A percentile compares a stretch with the other conserved stretches of the same genome.
These are phyloP conservation scores for Pestalotiopsis sp. DNA, from an alignment of 2,329 filamentous ascomycete species.

Conservation along the genomic window DNA sequence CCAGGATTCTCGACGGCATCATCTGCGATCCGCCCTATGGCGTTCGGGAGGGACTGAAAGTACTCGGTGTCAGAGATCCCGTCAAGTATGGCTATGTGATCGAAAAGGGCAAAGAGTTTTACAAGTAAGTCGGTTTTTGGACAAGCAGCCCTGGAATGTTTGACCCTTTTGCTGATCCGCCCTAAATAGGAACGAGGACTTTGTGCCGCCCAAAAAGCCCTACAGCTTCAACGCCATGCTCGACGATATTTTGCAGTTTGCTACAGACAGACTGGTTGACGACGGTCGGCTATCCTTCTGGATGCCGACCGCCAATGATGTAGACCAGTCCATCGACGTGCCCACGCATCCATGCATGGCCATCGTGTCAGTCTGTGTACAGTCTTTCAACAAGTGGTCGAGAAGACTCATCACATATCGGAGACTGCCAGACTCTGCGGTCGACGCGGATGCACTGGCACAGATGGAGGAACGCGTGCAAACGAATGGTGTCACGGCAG, in stretches of 20 bases:
- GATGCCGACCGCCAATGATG: conserved; percentile 90
- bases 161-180: neutral
- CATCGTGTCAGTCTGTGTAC: conserved; percentile 75
- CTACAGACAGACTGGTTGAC: conserved; percentile 74
- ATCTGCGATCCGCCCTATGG: conserved; percentile 96
- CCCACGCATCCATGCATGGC: conserved; percentile 77
- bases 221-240: conserved; percentile 93
- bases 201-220: conserved; percentile 84
- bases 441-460: conserved; percentile 47
- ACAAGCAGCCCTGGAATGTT: neutral
- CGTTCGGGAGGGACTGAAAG: conserved; percentile 86
- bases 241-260: conserved; percentile 85
- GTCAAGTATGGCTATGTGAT: conserved; percentile 61
- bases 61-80: conserved; percentile 76
- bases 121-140: conserved; percentile 55
- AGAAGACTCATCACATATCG: conserved; percentile 85
- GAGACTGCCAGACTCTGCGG: conserved; percentile 62
- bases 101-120: conserved; percentile 69
- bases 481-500: conserved; percentile 49
- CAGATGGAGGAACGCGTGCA: conserved; percentile 29
- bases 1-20: conserved; percentile 73
- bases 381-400: conserved; percentile 92
- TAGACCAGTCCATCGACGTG: conserved; percentile 74
- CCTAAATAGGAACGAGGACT: conserved; percentile 57
- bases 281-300: conserved; percentile 85